A percentile compares a stretch with the other conserved stretches of the same genome.
phyloP scores from a whole-genome alignment of 805 yeast species.

The Myxozyma monticola region DNA sequence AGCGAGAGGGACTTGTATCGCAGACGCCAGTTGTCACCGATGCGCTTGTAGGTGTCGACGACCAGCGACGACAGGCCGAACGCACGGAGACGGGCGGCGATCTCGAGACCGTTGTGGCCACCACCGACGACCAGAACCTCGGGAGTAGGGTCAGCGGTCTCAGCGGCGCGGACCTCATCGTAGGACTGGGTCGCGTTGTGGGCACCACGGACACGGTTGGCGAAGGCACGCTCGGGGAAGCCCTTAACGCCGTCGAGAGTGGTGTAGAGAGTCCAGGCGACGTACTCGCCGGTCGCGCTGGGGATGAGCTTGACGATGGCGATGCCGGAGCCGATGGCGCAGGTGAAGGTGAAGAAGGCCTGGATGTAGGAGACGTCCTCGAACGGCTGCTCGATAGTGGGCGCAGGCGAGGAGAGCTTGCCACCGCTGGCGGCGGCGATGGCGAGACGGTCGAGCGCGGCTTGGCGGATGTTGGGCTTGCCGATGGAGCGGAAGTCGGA shows the following conservation, averaged over 20 bases:
- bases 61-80: slow-evolving; percentile 46
- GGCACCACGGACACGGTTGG: slow-evolving; percentile 22
- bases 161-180: slow-evolving; percentile 13
- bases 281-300: slow-evolving; percentile 6
- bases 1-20: slow-evolving; percentile 48
- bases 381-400: slow-evolving; percentile 14
- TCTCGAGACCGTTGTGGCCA: slow-evolving; percentile 49
- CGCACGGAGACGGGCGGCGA: slow-evolving; percentile 46
- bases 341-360: slow-evolving; percentile 19
- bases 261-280: slow-evolving; percentile 27
- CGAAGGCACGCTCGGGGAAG: slow-evolving; percentile 7
- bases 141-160: slow-evolving; percentile 38
- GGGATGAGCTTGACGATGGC: slow-evolving; percentile 24
- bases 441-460: slow-evolving; percentile 24
- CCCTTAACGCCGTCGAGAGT: slow-evolving; percentile 26
- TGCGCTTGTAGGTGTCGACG: slow-evolving; percentile 42
- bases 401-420: slow-evolving; percentile 12
- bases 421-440: slow-evolving; percentile 11
- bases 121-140: slow-evolving; percentile 50
- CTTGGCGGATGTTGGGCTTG: slow-evolving; percentile 30
- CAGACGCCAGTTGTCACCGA: slow-evolving; percentile 52
- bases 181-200: slow-evolving; percentile 19
- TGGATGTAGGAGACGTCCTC: slow-evolving; percentile 19
- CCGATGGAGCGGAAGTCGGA: slow-evolving; percentile 30
- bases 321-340: slow-evolving; percentile 19